Evolutionary conservation across 2,329 filamentous ascomycete species (phyloP), one percentile per base, ranked within the genome.

Genomic region (Ophiostoma montium): DNA sequence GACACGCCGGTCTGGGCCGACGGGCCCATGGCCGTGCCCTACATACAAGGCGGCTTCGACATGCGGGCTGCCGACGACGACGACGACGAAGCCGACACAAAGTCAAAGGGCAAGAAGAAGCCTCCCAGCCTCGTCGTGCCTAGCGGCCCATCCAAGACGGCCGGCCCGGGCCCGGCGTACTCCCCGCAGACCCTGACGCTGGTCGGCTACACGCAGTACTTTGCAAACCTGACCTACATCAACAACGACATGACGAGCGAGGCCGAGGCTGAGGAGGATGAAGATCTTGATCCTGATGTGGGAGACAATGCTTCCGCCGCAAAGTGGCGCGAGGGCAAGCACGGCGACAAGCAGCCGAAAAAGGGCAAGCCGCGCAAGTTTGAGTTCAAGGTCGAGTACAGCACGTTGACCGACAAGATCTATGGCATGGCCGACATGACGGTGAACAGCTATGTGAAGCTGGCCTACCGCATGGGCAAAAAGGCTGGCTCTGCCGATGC

Each of bases 181-280:
- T 87, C 82, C 18, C 80, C 84, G 8, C 92, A 98, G 61, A 70
- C 86, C 0, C 70, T 96, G 35, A 85, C 86, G 0, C 70, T 89
- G 53, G 72, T 83, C 3, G 80, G 86, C 5, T 95, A 87, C 63
- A 87, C 80, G 4, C 92, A 98, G 59, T 95, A 94, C 64, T 95
- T 80, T 63, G 88, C 90, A 53, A 98, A 98, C 62, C 68, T 98
- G n/a, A 96, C 90, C 0, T 68, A 78, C 51, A 82, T 95, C 65
- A 94, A 96, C 66, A 85, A 88, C 57, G 77, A 84, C 52, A 72
- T 80, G 44, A 59, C 64, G 2, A 27, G 23, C 23, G 21, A n/a
- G 13, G 45, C 50, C 8, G 54, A 53, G 2, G 55, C 65, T 6
- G 59, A 62, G 3, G 54, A 59, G 3, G 50, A 35, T 8, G 42